Evolutionary conservation across 2,329 filamentous ascomycete genomes (phyloP), one percentile per base, ranked within the genome.

Genomic region (Pseudogymnoascus sp.): DNA sequence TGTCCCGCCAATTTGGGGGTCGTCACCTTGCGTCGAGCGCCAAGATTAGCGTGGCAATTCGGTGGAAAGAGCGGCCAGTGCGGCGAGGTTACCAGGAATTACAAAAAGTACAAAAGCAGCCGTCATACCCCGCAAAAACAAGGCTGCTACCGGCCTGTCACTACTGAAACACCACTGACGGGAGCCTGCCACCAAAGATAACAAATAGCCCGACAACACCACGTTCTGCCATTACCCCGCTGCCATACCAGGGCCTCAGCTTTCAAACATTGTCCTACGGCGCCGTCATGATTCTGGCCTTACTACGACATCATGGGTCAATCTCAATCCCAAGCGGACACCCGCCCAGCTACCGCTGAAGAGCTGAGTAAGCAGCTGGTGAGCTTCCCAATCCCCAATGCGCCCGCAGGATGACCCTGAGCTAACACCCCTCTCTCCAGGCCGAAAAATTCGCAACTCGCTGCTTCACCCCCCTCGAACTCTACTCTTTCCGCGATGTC

Each of bases 401-500:
- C 41, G 28, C 58, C 36, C 60, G 14, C 47, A 60, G 39, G 12
- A 59, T 11, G n/a, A 63, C 63, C 22, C 67, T 33, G 59, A 43
- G 47, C 57, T 33, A 14, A 61, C 22, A 9, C 33, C 14, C 18
- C 22, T 30, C n/a, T 50, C 25, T 22, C 25, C 62, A 87, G 85
- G 84, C 84, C 65, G 74, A 77, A 61, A 81, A 76, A 67, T 90
- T 91, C 71, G 86, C 84, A 61, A 81, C 84, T 62, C 86, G 85
- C 69, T 89, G 86, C 74, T 90, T 88, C 73, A 85, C 85, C 0
- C 80, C 85, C 1, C 78, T 91, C 61, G 88, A 92, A 73, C 76
- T 89, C 30, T 89, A 88, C 73, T 89, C 83, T 33, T 84, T 90
- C 73, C 86, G 86, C 67, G 84, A 89, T 70, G 87, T 90, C 69